A percentile compares a stretch with the other conserved stretches of the same genome.
phyloP scores from a whole-genome alignment of 768 basidiomycete genomes.

The Suillus decipiens region DNA sequence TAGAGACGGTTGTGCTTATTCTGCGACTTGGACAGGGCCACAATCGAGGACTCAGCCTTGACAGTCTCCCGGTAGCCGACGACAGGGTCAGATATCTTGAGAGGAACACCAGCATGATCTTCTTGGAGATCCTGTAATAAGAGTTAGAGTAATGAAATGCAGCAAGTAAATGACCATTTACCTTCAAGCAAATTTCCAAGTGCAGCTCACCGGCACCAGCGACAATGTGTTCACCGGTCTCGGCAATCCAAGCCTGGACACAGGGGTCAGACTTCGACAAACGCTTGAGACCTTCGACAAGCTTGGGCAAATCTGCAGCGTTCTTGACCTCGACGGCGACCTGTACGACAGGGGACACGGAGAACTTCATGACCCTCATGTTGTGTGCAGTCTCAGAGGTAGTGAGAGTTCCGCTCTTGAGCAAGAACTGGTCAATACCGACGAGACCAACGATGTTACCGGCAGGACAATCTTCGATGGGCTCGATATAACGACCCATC shows the following conservation, averaged over 20 bases:
- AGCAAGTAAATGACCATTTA: slow-evolving; percentile 27
- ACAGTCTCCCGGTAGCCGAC: slow-evolving; percentile 98
- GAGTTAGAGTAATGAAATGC: neutral
- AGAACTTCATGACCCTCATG: slow-evolving; percentile 99
- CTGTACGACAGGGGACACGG: slow-evolving; percentile 98
- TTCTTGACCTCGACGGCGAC: slow-evolving; percentile 99
- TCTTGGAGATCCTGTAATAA: slow-evolving; percentile 88
- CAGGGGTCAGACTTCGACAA: slow-evolving; percentile 99
- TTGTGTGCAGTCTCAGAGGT: slow-evolving; percentile 99
- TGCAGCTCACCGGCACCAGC: slow-evolving; percentile 99
- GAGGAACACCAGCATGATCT: slow-evolving; percentile 98
- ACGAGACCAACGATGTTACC: slow-evolving; percentile 99
- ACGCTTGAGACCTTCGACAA: slow-evolving; percentile 99
- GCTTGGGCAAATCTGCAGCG: slow-evolving; percentile 97
- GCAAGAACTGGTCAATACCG: slow-evolving; percentile 99
- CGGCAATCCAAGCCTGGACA: slow-evolving; percentile 91
- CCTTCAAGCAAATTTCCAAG: slow-evolving; percentile 99
- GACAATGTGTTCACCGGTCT: slow-evolving; percentile 97
- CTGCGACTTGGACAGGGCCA: slow-evolving; percentile 97
- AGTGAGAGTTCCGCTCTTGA: slow-evolving; percentile 98
- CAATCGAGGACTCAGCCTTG: slow-evolving; percentile 91
- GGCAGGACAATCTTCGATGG: slow-evolving; percentile 98
- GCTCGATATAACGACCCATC: slow-evolving; percentile 99
- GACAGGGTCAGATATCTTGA: slow-evolving; percentile 97
- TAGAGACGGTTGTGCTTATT: slow-evolving; percentile 99